Evolutionary conservation across 2,329 filamentous ascomycete genomes (phyloP), one percentile per base, ranked within the genome.

Genomic region (Colletotrichum cereale): DNA sequence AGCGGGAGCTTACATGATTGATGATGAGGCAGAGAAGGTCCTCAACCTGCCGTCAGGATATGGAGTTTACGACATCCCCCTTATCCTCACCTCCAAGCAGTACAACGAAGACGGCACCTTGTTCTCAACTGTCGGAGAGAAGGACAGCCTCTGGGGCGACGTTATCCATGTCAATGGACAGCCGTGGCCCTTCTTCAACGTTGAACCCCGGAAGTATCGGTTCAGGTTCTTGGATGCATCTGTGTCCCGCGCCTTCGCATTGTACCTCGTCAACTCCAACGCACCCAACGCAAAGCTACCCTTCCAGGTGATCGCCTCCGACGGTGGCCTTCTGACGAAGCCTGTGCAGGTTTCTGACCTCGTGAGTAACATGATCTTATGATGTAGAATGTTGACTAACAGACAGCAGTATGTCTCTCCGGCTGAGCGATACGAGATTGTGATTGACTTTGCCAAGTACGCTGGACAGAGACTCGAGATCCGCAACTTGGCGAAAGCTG

Each of bases 121-220:
- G 11, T 79, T 83, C 24, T 85, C 83, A 3, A 82, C 85, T 0
- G 80, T 79, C 2, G 80, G 82, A 18, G 84, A 88, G 73, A 78
- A 79, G 2, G 79, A 80, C 26, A 86, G 83, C 73, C 80, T 88
- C n/a, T 89, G 84, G 76, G 88, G 88, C 36, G 88, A 90, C 74
- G 78, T 88, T 1, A 88, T 89, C 56, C 84, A 89, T 52, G 87
- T 89, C 62, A 89, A 90, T 73, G 86, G 85, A 0, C 84, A 87
- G 71, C 88, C 88, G 3, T 90, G 88, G 88, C 88, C 88, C 2
- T 89, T 82, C 73, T 73, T 88, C 5, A 82, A 84, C 21, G 88
- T 90, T 2, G 85, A 90, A 77, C 87, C 87, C 14, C 84, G 88
- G 75, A 90, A 89, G 76, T 90, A 90, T 77, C 86, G 87, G n/a